Percentiles rank a stretch among this genome's conserved stretches.
Conservation (phyloP, 1,139 yeast species). For the Suhomyces bokatorum region DNA sequence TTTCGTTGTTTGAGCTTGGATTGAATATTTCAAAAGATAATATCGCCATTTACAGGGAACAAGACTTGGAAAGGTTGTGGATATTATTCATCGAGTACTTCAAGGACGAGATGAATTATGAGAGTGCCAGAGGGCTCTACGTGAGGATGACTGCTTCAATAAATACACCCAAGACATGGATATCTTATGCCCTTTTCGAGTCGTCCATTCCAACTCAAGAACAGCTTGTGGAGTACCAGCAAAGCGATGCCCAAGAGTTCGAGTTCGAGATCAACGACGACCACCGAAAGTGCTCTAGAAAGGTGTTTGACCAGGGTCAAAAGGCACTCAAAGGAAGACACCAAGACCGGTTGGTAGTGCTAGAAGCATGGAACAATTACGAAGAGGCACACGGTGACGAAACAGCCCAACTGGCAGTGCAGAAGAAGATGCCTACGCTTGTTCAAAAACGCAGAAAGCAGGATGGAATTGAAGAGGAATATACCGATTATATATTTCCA, state of each 20-base stretch:
- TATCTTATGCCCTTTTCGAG: constrained; percentile 71
- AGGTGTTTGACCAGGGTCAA: constrained; percentile 58
- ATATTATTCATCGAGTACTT: constrained; percentile 57
- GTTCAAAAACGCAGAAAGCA: constrained; percentile 48
- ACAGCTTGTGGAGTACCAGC: constrained; percentile 46
- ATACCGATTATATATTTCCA: constrained; percentile 67
- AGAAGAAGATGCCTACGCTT: constrained; percentile 55
- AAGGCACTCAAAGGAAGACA: constrained; percentile 40
- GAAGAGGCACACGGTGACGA: constrained; percentile 63
- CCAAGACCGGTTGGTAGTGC: constrained; percentile 52
- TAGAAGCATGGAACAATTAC: constrained; percentile 67
- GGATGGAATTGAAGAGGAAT: constrained; percentile 55
- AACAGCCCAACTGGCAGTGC: constrained; percentile 36
- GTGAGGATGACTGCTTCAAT: constrained; percentile 39
- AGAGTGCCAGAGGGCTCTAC: constrained; percentile 55
- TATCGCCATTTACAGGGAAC: not conserved
- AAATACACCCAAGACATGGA: constrained; percentile 54
- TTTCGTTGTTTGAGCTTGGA: constrained; percentile 62
- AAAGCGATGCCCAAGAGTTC: constrained; percentile 46
- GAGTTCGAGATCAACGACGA: constrained; percentile 54
- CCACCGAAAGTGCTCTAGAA: constrained; percentile 54
- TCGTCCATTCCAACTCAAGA: constrained; percentile 59
- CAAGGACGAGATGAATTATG: constrained; percentile 58
- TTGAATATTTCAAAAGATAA: constrained; percentile 20
- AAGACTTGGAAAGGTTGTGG: constrained; percentile 35